These are phyloP conservation scores for Eutrema yunnanense DNA, from an alignment of 345 rosid species.

Conservation along the genomic window DNA sequence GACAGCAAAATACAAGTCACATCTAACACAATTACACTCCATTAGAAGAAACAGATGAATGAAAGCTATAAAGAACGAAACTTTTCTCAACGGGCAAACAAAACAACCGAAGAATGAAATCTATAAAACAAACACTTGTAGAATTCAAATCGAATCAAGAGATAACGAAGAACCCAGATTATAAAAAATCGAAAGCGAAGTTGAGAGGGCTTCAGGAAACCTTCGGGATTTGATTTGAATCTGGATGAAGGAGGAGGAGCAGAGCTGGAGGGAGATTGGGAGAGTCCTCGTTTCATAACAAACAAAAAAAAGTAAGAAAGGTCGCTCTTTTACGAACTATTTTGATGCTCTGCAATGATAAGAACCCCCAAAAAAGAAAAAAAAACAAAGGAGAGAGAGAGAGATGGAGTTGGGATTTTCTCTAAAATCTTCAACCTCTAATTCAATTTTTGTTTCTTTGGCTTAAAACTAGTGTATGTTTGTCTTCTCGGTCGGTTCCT, in stretches of 20 bases:
- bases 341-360: background rate
- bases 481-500: background rate
- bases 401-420: background rate
- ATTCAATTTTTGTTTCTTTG: background rate
- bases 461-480: background rate
- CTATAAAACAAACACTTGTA: background rate
- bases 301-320: background rate
- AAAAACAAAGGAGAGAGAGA: background rate
- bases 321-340: background rate
- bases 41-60: background rate
- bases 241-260: constrained; percentile 61
- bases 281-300: constrained; percentile 69
- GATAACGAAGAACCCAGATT: background rate
- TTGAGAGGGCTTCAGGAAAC: constrained; percentile 16
- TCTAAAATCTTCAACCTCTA: background rate
- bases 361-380: background rate
- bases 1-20: background rate
- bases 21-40: background rate
- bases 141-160: constrained; percentile 4
- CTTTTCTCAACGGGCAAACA: background rate
- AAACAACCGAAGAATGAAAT: background rate
- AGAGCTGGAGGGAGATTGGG: constrained; percentile 61
- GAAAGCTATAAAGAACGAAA: background rate
- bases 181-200: background rate
- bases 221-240: constrained; percentile 63